Conservation (phyloP, 768 basidiomycete genomes). For the Agrocybe chaxingu region DNA sequence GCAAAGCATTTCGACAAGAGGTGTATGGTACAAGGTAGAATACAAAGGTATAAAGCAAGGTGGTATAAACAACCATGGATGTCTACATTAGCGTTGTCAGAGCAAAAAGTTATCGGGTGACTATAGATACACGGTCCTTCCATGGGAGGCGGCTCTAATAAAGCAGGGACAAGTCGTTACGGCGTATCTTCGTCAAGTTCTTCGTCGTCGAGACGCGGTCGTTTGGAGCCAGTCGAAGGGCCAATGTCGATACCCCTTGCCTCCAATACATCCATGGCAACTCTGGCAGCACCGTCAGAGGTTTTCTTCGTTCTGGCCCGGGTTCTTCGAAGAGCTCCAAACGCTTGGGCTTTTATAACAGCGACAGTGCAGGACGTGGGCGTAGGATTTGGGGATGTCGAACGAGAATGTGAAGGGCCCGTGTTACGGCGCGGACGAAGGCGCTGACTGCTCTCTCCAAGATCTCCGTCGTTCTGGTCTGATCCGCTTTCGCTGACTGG, state of each 20-base stretch:
- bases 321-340: constrained; percentile 79
- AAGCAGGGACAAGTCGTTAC: constrained; percentile 7
- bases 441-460: constrained; percentile 32
- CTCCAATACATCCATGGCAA: constrained; percentile 79
- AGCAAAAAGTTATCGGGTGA: constrained; percentile 9
- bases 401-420: constrained; percentile 44
- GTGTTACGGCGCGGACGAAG: constrained; percentile 46
- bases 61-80: constrained; percentile 10
- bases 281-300: constrained; percentile 66
- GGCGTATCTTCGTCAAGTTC: constrained; percentile 34
- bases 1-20: constrained; percentile 20
- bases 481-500: constrained; percentile 51
- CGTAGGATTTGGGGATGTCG: constrained; percentile 42
- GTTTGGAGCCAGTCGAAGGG: constrained; percentile 35
- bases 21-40: constrained; percentile 20
- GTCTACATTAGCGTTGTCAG: constrained; percentile 16
- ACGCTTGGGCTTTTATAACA: constrained; percentile 88
- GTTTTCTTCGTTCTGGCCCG: constrained; percentile 70
- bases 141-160: constrained; percentile 10
- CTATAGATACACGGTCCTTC: constrained; percentile 26
- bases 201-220: constrained; percentile 55
- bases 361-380: constrained; percentile 77
- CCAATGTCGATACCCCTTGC: constrained; percentile 67
- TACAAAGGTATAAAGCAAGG: constrained; percentile 21
- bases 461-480: constrained; percentile 56